Base-by-base conservation (phyloP, 495 filamentous ascomycete genomes). In the Penicillium angulare region DNA sequence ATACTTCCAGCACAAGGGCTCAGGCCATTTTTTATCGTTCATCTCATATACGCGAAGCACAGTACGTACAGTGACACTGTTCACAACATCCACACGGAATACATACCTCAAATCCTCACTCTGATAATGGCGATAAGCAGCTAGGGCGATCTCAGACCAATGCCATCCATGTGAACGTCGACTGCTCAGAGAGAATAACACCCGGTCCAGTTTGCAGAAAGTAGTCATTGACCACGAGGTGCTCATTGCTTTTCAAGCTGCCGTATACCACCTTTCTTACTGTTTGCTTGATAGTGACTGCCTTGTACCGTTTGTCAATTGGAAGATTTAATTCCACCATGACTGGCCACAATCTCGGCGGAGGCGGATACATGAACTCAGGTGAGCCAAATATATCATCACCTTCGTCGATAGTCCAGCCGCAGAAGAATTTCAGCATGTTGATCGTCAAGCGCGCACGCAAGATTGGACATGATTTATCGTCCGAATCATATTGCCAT, bases 121-220 rank as follows among this genome's bases (percentile, higher is more conserved):
- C 16, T 56, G 10, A 26, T 47, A 51, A 3, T 31, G 29, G 5
- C 38, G 43, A 23, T 51, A 51, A 8, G 29, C 22, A 4, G 53
- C 53, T n/a, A 47, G 22, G 6, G 43, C 47, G 5, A 56, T 50
- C 5, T 56, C 53, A 8, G 53, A 51, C 53, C 47, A 51, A 36
- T 56, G 42, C 16, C 42, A 47, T 7, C 53, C 50, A 12, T 49
- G 17, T 15, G 24, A 39, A 23, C 50, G 42, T 3, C 18, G n/a
- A 23, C 43, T 36, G 16, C 36, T 16, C 10, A 47, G 31, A 3
- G 53, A 33, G 13, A 47, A 50, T 18, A 56, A 46, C 27, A 40
- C 43, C 42, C 5, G 47, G 53, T 1, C 42, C 42, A 3, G 47
- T 38, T 15, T 41, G 36, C 15, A 51, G 23, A 22, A 49, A n/a